A percentile compares a stretch with the other conserved stretches of the same genome.
Conservation (phyloP, 176 grass and related monocot species). For the Pontederia crassipes region DNA sequence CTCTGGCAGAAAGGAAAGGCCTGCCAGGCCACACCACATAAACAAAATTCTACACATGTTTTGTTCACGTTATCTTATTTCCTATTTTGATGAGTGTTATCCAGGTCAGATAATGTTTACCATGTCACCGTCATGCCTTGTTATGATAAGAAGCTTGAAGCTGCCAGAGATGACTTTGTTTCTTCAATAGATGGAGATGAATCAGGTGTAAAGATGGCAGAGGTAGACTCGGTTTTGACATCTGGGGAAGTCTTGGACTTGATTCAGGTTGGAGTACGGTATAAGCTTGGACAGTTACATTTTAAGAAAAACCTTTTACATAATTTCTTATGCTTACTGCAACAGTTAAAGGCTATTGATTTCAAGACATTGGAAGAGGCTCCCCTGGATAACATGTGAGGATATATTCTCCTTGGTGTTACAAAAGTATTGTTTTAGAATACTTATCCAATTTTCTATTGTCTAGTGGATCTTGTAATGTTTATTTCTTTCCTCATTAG, state of each 20-base stretch:
- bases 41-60: too few species aligned
- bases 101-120: conserved; percentile 56
- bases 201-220: conserved; percentile 21
- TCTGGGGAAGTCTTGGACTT: conserved; percentile 92
- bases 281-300: conserved; percentile 7
- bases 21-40: too few species aligned
- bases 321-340: conserved; percentile 6
- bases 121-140: conserved; percentile 99
- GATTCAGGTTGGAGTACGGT: conserved; percentile 58
- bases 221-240: conserved; percentile 94
- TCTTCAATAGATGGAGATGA: conserved; percentile 50
- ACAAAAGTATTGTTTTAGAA: background rate
- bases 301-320: too few species aligned
- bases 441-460: too few species aligned
- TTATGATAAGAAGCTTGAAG: conserved; percentile 98
- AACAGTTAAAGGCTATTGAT: conserved; percentile 73
- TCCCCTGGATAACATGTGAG: conserved; percentile 75
- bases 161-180: conserved; percentile 70
- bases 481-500: background rate
- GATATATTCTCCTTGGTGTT: conserved; percentile 11
- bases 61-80: too few species aligned
- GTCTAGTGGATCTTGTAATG: background rate
- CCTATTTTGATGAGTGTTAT: background rate
- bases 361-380: conserved; percentile 76
- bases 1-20: too few species aligned